These are phyloP conservation scores for Myriosclerotinia duriaeana DNA, from an alignment of 2,329 filamentous ascomycete genomes.

Conservation along the genomic window DNA sequence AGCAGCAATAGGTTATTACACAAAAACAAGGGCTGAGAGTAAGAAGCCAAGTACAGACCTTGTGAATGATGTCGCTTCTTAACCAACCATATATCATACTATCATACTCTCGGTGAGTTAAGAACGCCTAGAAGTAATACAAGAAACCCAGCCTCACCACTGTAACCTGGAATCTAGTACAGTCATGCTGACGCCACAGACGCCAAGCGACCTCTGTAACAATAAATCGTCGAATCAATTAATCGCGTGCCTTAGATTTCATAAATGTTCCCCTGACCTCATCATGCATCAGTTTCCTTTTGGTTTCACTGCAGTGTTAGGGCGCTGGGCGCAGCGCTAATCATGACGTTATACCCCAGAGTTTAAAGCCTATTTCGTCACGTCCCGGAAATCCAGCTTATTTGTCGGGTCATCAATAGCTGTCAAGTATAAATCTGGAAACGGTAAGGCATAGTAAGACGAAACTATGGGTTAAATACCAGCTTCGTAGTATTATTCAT, in stretches of 20 bases:
- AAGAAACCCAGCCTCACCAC: neutral
- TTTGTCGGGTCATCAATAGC: conserved; percentile 5
- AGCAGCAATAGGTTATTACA: neutral
- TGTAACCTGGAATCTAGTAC: neutral
- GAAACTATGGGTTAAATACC: neutral
- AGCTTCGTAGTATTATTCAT: neutral
- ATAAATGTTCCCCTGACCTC: conserved; percentile 14
- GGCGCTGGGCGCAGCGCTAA: neutral
- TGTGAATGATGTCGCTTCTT: neutral
- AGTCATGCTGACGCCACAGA: conserved; percentile 6
- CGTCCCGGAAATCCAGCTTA: neutral
- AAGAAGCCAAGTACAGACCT: neutral
- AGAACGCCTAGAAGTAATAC: neutral
- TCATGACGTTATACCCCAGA: neutral
- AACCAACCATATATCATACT: neutral
- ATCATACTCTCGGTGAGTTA: neutral
- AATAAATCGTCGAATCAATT: conserved; percentile 12
- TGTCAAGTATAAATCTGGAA: neutral
- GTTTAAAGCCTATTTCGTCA: neutral
- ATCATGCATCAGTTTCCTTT: neutral
- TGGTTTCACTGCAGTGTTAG: neutral
- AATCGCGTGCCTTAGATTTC: conserved; percentile 15
- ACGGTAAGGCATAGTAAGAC: neutral
- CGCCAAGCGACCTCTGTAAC: neutral
- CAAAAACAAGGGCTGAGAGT: neutral